Evolutionary conservation across 306 rosid genomes (phyloP).

Genomic region (Pyrus communis): DNA sequence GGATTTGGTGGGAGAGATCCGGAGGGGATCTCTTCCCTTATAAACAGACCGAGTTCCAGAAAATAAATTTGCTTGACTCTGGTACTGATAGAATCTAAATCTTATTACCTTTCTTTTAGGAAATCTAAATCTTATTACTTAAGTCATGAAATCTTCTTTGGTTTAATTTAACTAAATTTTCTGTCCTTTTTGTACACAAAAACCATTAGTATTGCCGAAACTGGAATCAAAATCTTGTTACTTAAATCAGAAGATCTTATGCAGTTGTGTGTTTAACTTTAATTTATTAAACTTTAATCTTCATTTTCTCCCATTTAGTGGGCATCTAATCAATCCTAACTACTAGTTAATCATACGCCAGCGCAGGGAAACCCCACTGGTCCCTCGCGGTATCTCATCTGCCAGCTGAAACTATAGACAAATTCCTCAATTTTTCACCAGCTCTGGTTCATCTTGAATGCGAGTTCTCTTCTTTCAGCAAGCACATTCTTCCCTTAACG

Average conservation of each 20-base stretch:
- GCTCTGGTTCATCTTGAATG: neutral
- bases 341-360: neutral
- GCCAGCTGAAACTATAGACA: too few species aligned
- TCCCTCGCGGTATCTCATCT: too few species aligned
- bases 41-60: neutral
- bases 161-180: neutral
- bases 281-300: neutral
- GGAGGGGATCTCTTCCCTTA: too few species aligned
- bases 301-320: neutral
- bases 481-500: too few species aligned
- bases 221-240: constrained; percentile 1
- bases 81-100: neutral
- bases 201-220: neutral
- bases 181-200: neutral
- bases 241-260: neutral
- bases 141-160: neutral
- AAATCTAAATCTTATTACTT: constrained; percentile 6
- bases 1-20: too few species aligned
- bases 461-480: too few species aligned
- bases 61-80: neutral
- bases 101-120: too few species aligned
- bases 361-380: neutral
- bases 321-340: neutral
- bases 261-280: neutral
- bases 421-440: too few species aligned